These are phyloP conservation scores for Arthrobotrys megalospora DNA, from an alignment of 2,329 filamentous ascomycete genomes.

Conservation along the genomic window DNA sequence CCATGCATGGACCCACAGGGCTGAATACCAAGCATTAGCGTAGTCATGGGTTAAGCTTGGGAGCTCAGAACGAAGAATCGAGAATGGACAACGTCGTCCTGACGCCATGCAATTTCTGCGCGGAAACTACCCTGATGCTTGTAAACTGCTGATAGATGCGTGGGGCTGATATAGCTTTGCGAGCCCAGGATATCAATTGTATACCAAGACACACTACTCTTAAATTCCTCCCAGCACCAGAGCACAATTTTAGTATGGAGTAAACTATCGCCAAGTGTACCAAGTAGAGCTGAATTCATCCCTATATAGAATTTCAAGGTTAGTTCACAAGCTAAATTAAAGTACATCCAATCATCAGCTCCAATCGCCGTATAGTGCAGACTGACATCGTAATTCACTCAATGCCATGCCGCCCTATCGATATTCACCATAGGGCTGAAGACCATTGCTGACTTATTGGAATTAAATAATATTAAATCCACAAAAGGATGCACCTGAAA, in stretches of 20 bases:
- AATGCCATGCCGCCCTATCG: neutral
- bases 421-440: constrained; percentile 4
- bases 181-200: too few species aligned
- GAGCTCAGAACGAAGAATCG: constrained; percentile 17
- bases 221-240: too few species aligned
- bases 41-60: neutral
- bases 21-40: neutral
- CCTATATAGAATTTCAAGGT: neutral
- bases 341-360: neutral
- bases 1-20: constrained; percentile 11
- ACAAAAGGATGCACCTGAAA: too few species aligned
- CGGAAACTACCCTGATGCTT: neutral
- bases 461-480: neutral
- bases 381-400: neutral
- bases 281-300: neutral
- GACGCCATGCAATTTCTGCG: constrained; percentile 4
- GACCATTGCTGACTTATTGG: neutral
- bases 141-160: neutral
- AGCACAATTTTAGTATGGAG: neutral
- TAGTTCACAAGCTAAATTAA: neutral
- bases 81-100: neutral
- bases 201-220: too few species aligned
- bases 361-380: neutral
- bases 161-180: neutral
- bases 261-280: constrained; percentile 1